Evolutionary conservation across 768 basidiomycete genomes (phyloP), one percentile per base, ranked within the genome.

Genomic region (Rhizopogon roseolus): DNA sequence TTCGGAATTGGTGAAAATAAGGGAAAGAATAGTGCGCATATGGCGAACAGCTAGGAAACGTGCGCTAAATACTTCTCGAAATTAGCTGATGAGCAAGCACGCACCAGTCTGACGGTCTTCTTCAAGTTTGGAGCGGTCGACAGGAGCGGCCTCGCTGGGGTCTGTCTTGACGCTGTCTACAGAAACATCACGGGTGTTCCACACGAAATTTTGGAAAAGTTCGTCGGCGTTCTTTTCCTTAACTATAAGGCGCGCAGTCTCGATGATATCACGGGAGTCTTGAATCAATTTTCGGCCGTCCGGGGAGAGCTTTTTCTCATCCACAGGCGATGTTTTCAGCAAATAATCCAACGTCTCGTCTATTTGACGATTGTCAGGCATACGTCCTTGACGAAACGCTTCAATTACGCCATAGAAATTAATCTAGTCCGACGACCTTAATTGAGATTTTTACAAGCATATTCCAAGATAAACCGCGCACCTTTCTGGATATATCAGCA

Each of bases 1-100:
- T 72, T 96, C 90, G 0, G 90, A 87, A 73, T 99, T 99, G 65
- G 95, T 96, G 57, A 93, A 77, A 63, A 98, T 76, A 62, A 98
- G 86, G 41, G 82, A 81, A 55, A 91, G 76, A 44, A 99, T 81
- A 0, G 93, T 94, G 59, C 94, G 90, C 14, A 98, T 81, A 70
- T 98, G 92, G 52, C 79, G 79, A 43, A 89, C 81, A 19, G 93
- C 93, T 89, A 56, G 6, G n/a, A 44, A 8, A 55, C n/a, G 14
- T 42, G 19, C 39, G n/a, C 54, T 72, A 41, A 62, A 41, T 39
- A 32, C 10, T 10, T 36, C 10, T 14, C 0, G 2, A 1, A 37
- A 19, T 6, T 28, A 5, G 13, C 40, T 6, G 27, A 25, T 3
- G 10, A 8, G n/a, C 27, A 6, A 17, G 45, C 25, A 55, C 76